Evolutionary conservation across 306 rosid species (phyloP).

Genomic region (Purshia tridentata): DNA sequence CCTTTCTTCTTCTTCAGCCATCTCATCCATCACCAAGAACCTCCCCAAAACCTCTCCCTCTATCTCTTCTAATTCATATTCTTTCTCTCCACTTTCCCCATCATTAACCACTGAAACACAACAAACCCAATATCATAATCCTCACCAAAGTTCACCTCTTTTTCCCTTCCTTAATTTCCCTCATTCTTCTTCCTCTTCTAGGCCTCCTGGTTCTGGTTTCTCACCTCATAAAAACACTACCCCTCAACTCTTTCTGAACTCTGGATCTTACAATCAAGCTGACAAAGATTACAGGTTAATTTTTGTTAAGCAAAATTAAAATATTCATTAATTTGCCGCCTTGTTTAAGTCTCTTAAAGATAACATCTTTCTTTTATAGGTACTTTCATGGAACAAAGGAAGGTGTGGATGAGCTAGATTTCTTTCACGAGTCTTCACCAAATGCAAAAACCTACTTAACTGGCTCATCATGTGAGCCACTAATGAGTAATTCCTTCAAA

Average conservation of each 20-base stretch:
- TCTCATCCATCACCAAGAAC: conserved; percentile 37
- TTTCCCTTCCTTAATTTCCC: conserved; percentile 49
- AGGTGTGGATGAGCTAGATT: conserved; percentile 68
- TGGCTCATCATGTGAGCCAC: conserved; percentile 51
- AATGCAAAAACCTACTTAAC: conserved; percentile 46
- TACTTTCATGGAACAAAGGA: conserved; percentile 64
- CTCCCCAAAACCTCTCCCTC: conserved; percentile 40
- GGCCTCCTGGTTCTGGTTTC: conserved; percentile 48
- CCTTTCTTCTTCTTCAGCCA: conserved; percentile 34
- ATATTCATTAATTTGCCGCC: neutral
- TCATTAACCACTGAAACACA: conserved; percentile 36
- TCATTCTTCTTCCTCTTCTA: conserved; percentile 39
- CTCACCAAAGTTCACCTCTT: conserved; percentile 48
- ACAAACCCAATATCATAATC: conserved; percentile 31
- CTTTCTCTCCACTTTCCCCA: conserved; percentile 51
- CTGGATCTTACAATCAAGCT: conserved; percentile 55
- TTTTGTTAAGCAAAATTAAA: neutral
- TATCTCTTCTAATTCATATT: conserved; percentile 12
- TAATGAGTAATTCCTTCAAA: conserved; percentile 48
- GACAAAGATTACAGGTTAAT: conserved; percentile 67
- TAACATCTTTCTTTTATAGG: conserved; percentile 40
- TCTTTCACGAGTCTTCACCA: conserved; percentile 79
- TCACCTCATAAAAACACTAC: conserved; percentile 42
- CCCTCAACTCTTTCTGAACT: conserved; percentile 62
- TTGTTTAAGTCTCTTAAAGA: conserved; percentile 4